Conservation (phyloP, 73 alveolate species). For the Paramecium biaurelia region DNA sequence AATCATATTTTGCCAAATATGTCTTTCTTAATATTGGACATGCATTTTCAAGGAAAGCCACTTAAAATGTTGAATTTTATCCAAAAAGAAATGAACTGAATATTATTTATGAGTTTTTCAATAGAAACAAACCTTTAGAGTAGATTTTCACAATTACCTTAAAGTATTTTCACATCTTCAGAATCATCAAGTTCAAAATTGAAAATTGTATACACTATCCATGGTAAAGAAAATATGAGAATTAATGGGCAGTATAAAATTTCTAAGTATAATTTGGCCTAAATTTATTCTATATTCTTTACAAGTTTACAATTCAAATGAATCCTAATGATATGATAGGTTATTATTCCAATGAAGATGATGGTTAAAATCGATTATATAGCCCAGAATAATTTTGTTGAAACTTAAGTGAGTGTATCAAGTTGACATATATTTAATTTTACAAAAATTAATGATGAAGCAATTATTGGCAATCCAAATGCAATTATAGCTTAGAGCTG, state of each 20-base stretch:
- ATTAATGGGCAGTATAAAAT: neutral
- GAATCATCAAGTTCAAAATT: neutral
- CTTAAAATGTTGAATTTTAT: neutral
- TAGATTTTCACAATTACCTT: neutral
- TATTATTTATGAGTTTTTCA: neutral
- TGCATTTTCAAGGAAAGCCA: neutral
- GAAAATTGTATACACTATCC: neutral
- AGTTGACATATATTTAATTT: neutral
- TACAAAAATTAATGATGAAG: neutral
- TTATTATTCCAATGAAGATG: neutral
- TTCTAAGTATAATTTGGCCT: neutral
- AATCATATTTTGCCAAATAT: neutral
- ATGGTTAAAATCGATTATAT: neutral
- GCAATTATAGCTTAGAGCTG: neutral
- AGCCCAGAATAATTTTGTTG: neutral
- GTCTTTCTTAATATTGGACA: neutral
- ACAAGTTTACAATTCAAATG: neutral
- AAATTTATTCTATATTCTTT: neutral
- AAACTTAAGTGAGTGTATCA: neutral
- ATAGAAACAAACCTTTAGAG: neutral
- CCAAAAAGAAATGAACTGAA: neutral
- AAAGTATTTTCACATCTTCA: neutral
- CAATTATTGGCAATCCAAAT: neutral
- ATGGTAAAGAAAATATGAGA: neutral
- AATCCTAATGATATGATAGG: neutral